Conservation (phyloP, 2,329 filamentous ascomycete genomes). For the Fusarium dlaminii region DNA sequence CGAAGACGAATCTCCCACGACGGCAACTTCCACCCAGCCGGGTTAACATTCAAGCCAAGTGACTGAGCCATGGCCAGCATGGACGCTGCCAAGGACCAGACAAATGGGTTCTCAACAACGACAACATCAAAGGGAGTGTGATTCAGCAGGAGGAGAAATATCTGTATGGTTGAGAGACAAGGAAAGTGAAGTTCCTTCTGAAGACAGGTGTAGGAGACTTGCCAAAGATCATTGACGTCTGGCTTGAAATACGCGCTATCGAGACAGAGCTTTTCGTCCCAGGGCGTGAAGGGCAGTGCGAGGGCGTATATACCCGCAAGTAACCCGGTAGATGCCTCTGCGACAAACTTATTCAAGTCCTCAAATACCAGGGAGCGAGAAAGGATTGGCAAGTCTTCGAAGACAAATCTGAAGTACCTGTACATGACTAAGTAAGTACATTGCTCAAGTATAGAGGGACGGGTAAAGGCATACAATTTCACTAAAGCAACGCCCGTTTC, state of each 20-base stretch:
- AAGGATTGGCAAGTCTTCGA: background rate
- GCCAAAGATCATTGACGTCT: background rate
- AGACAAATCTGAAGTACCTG: background rate
- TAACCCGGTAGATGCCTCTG: background rate
- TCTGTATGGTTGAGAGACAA: background rate
- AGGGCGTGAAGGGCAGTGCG: background rate
- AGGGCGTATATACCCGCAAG: background rate
- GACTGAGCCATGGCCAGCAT: conserved; percentile 5
- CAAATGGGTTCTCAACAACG: background rate
- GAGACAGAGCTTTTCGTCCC: conserved; percentile 5
- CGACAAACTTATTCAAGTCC: background rate
- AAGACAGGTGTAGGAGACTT: background rate
- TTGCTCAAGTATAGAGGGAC: fast-evolving
- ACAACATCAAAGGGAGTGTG: background rate
- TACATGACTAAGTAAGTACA: background rate
- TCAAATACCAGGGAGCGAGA: background rate
- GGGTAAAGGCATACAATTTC: background rate
- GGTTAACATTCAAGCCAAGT: background rate
- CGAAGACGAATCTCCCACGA: background rate
- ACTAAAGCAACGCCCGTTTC: background rate
- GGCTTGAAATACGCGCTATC: conserved; percentile 7
- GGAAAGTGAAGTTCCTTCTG: conserved; percentile 1
- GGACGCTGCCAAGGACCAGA: background rate
- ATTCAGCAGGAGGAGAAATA: background rate
- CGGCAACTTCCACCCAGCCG: background rate